Evolutionary conservation across 495 filamentous ascomycete genomes (phyloP).

Genomic region (Schizothecium vesticola): DNA sequence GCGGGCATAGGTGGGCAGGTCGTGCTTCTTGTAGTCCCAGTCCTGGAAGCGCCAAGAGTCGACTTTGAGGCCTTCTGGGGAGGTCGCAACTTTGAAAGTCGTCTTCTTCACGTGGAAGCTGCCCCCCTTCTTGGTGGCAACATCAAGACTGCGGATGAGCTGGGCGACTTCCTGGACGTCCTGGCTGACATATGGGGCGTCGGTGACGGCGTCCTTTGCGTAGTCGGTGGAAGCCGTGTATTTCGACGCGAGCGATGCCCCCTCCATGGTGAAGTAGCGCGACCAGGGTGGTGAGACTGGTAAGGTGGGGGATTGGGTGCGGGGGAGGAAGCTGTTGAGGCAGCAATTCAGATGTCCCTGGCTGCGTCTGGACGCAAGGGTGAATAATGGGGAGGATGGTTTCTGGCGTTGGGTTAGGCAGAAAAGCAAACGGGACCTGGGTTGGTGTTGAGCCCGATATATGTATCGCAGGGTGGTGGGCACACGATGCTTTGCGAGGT

Average conservation of each 20-base stretch:
- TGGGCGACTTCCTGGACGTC: conserved; percentile 55
- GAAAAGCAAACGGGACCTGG: neutral
- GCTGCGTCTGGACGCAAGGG: neutral
- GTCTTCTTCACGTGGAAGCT: conserved; percentile 65
- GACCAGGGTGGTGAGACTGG: conserved; percentile 12
- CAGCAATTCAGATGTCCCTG: neutral
- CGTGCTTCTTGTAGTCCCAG: conserved; percentile 83
- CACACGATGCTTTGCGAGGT: neutral
- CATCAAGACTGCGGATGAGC: conserved; percentile 55
- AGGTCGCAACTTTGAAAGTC: conserved; percentile 59
- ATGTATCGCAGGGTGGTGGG: neutral
- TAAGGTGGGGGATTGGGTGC: conserved; percentile 7
- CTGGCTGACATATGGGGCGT: conserved; percentile 56
- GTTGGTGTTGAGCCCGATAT: neutral
- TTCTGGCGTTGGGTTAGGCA: neutral
- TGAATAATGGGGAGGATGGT: neutral
- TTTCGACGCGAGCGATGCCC: conserved; percentile 14
- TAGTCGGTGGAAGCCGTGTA: conserved; percentile 30
- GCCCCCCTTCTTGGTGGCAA: conserved; percentile 46
- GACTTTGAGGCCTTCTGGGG: conserved; percentile 55
- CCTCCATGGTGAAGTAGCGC: conserved; percentile 19
- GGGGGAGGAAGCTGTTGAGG: conserved; percentile 1
- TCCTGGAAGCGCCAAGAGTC: conserved; percentile 92
- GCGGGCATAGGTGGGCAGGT: conserved; percentile 84
- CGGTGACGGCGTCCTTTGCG: conserved; percentile 22